phyloP scores from a whole-genome alignment of 768 basidiomycete species.

The Boletus fagicola region DNA sequence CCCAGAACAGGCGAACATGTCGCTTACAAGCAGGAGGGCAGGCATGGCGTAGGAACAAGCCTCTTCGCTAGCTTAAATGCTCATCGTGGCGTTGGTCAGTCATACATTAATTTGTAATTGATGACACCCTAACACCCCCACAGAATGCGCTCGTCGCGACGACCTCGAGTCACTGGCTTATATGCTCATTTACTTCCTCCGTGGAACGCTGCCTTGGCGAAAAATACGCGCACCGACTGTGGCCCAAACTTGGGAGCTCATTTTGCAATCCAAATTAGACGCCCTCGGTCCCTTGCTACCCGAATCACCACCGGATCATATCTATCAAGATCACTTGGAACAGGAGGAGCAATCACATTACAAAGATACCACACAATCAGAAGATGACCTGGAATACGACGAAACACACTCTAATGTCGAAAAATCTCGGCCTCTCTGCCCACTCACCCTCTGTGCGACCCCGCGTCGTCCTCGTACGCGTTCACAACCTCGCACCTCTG shows the following conservation, averaged over 20 bases:
- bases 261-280: slow-evolving; percentile 68
- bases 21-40: slow-evolving; percentile 67
- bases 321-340: slow-evolving; percentile 6
- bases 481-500: slow-evolving; percentile 20
- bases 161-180: slow-evolving; percentile 80
- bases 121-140: background rate
- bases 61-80: slow-evolving; percentile 75
- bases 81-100: slow-evolving; percentile 71
- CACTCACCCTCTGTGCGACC: slow-evolving; percentile 1
- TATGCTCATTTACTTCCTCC: slow-evolving; percentile 80
- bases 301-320: slow-evolving; percentile 12
- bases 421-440: slow-evolving; percentile 14
- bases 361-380: slow-evolving; percentile 8
- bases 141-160: slow-evolving; percentile 74
- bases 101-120: background rate
- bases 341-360: background rate
- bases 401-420: slow-evolving; percentile 15
- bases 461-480: slow-evolving; percentile 15
- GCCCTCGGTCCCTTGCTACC: slow-evolving; percentile 39
- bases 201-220: slow-evolving; percentile 77
- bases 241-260: slow-evolving; percentile 72
- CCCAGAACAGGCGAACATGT: slow-evolving; percentile 62
- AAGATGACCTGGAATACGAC: slow-evolving; percentile 13
- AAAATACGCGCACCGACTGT: slow-evolving; percentile 66
- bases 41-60: slow-evolving; percentile 77